Base-by-base conservation (phyloP, 2,329 filamentous ascomycete genomes). In the Albophoma yamanashiensis region DNA sequence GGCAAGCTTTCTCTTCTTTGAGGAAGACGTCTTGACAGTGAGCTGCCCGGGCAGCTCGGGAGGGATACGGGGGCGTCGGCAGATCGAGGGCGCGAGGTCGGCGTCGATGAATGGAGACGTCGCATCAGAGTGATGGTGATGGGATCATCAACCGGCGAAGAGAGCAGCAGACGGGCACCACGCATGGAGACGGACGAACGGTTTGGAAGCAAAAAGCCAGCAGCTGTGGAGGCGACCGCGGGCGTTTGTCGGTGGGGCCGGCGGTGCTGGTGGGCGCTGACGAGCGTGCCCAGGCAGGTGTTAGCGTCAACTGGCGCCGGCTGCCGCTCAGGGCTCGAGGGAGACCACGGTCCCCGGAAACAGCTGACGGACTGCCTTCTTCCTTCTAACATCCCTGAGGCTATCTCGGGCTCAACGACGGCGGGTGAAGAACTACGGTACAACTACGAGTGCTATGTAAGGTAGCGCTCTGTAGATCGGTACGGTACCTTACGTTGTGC, bases 11-110 rank as follows among this genome's bases (percentile, higher is more conserved):
- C 84, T 81, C 84, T 87, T 88, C 84, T 87, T 88, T 81, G 77
- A 80, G 78, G 83, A 87, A 84, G 84, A 87, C 85, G 85, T 88
- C 75, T 81, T 88, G 85, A 82, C 79, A 73, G 80, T 76, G 85
- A 87, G 85, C 85, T 86, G 84, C 84, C 73, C 73, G 67, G 68
- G 82, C 82, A 85, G 82, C 82, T 85, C 82, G 74, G 68, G 70
- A 65, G 57, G 55, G 50, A 58, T 62, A 22, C n/a, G n/a, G 55
- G 27, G 45, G 39, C 55, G 59, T 40, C 31, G 34, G 57, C 36
- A 55, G 34, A n/a, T 38, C 52, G 50, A 42, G 34, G 9, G 50
- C 50, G 31, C 31, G 31, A 36, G 22, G 55, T 42, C 38, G 40
- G 38, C 9, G 56, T 45, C 52, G 56, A 52, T 25, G 34, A 39